A percentile compares a stretch with the other conserved stretches of the same genome.
phyloP scores from a whole-genome alignment of 2,329 filamentous ascomycete genomes.

The Fusarium xyrophilum region DNA sequence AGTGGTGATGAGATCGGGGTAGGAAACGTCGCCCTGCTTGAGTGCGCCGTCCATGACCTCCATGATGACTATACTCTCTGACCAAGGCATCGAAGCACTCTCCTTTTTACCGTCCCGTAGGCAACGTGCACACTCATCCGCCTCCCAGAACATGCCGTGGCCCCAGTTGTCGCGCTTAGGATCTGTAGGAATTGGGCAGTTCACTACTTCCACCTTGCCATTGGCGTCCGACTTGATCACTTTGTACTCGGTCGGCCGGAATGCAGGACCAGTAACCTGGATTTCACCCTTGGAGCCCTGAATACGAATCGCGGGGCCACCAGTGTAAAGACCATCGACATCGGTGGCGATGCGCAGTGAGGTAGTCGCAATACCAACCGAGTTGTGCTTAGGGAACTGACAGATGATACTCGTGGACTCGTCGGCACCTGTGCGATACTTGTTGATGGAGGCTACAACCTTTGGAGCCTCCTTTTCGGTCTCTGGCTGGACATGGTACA shows the following conservation, averaged over 20 bases:
- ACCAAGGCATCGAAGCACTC: conserved; percentile 72
- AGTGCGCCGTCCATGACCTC: conserved; percentile 68
- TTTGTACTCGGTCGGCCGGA: conserved; percentile 69
- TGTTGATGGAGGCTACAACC: conserved; percentile 73
- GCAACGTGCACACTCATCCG: conserved; percentile 78
- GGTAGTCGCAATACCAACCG: conserved; percentile 76
- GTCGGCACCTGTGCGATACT: conserved; percentile 77
- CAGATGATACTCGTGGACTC: conserved; percentile 80
- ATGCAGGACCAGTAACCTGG: conserved; percentile 77
- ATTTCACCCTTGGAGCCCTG: conserved; percentile 84
- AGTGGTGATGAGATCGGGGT: conserved; percentile 63
- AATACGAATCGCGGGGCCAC: conserved; percentile 75
- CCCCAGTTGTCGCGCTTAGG: conserved; percentile 59
- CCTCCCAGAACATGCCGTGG: conserved; percentile 90
- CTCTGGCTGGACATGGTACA: conserved; percentile 80
- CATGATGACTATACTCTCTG: conserved; percentile 87
- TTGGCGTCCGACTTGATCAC: conserved; percentile 63
- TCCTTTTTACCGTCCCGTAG: conserved; percentile 79
- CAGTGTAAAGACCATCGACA: conserved; percentile 64
- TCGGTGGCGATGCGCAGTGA: conserved; percentile 68
- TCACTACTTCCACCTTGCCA: conserved; percentile 57
- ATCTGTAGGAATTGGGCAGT: conserved; percentile 62
- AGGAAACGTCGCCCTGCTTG: conserved; percentile 59
- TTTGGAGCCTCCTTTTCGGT: conserved; percentile 71
- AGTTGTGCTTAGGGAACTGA: conserved; percentile 72